phyloP scores from a whole-genome alignment of 352 stramenopile species.

The Phytophthora sp. region DNA sequence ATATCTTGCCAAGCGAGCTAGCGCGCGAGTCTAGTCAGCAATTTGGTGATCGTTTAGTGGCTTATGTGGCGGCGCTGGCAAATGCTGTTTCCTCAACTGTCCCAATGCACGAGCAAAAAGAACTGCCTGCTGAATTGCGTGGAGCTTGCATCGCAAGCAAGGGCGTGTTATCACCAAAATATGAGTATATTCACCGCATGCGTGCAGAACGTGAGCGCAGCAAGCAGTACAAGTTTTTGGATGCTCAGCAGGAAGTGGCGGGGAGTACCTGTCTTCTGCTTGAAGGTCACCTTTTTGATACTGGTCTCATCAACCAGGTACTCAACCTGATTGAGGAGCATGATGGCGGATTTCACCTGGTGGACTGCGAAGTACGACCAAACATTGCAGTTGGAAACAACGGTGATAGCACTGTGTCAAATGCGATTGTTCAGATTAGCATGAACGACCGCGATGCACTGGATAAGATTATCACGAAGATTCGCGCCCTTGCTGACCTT shows the following conservation, averaged over 20 bases:
- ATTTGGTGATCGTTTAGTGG: conserved; percentile 94
- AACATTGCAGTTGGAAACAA: conserved; percentile 58
- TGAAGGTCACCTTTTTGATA: conserved; percentile 96
- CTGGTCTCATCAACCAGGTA: conserved; percentile 95
- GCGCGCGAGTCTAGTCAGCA: conserved; percentile 94
- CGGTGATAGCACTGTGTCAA: conserved; percentile 52
- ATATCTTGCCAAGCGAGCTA: conserved; percentile 96
- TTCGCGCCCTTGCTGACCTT: conserved; percentile 82
- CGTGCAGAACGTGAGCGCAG: conserved; percentile 82
- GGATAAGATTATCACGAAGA: conserved; percentile 87
- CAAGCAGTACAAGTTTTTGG: conserved; percentile 66
- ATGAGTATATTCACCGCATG: conserved; percentile 93
- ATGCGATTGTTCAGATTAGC: conserved; percentile 82
- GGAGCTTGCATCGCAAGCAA: conserved; percentile 93
- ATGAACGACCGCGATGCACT: conserved; percentile 78
- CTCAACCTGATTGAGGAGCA: conserved; percentile 94
- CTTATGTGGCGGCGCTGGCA: conserved; percentile 77
- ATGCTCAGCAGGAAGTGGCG: conserved; percentile 73
- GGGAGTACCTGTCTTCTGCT: conserved; percentile 84
- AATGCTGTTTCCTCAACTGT: conserved; percentile 56
- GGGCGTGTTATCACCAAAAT: conserved; percentile 86
- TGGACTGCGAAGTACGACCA: conserved; percentile 90
- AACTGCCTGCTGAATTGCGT: conserved; percentile 78
- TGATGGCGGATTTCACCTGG: conserved; percentile 89
- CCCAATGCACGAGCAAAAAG: conserved; percentile 51